Base-by-base conservation (phyloP, 2,329 filamentous ascomycete species). In the Emericellopsis atlantica region DNA sequence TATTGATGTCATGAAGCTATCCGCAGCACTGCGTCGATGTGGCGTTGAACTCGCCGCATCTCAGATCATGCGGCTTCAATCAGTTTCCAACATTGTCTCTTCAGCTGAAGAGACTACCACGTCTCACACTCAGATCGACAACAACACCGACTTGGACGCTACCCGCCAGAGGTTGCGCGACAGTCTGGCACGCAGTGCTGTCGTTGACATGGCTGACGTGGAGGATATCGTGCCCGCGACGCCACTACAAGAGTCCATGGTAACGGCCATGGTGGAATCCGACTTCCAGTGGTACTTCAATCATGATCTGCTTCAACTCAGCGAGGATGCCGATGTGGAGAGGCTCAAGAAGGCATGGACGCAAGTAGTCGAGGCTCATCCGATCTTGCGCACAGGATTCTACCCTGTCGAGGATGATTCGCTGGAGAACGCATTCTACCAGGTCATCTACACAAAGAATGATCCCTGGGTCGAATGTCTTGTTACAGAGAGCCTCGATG, bases 1-100 rank as follows among this genome's bases (percentile, higher is more conserved):
- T 52, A 93, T 95, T 43, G 89, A 95, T 57, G 75, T 83, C 2
- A 90, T 95, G 56, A 93, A 87, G 51, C 64, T 95, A 0, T 82
- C 84, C 0, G 79, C 86, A 0, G 72, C 78, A 40, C 66, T 95
- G 2, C 82, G 74, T 46, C 73, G 70, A 36, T 59, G 61, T 5
- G 72, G 70, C 0, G 62, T 92, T 16, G 54, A 62, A 1, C 56
- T 94, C 10, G 65, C 80, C 0, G 77, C 89, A n/a, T 84, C 85
- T 48, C 67, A 70, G n/a, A 79, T 95, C 18, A 82, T 94, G 70
- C 79, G 74, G 40, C 69, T 69, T 4, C 76, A 83, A 40, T 86
- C 74, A 0, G 79, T 95, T 31, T 56, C 68, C 1, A 72, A 63
- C 4, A 84, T 93, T 54, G 44, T 50, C 2, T 22, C 15, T 38